Evolutionary conservation across 176 grass and related monocot species (phyloP), one percentile per base, ranked within the genome.

Genomic region (Lolium perenne): DNA sequence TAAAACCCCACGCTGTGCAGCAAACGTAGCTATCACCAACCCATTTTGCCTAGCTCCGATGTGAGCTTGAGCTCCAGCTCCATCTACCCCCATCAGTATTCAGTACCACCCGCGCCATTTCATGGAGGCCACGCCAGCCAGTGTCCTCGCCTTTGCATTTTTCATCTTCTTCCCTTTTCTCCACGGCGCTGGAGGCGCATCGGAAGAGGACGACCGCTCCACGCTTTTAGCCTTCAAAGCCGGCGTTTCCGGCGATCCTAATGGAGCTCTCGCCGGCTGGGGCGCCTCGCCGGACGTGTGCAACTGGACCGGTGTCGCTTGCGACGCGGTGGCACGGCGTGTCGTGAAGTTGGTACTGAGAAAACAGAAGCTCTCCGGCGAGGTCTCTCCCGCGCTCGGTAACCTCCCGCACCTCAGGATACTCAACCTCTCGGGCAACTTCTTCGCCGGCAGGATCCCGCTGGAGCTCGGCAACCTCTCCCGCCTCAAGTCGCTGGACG

Each of bases 291-390:
- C 7, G 0, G 59, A 89, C n/a, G 70, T 84, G 40, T 99, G 97
- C 88, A 88, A 91, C 47, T 99, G 97, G 97, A 94, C 90, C 5
- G 94, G 97, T 7, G 56, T 99, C 23, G 81, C 63, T 1, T 99
- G 97, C 76, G 74, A 91, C 87, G 20, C 11, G n/a, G 43, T 38
- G 13, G 26, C 61, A 15, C 26, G 56, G 26, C 92, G 76, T 8
- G 94, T 96, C 23, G 86, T 86, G 65, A 84, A 83, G 68, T 17
- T 99, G 81, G 26, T 58, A 2, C 92, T 99, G 5, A 50, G 70
- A 3, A 73, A 78, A 1, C 43, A 66, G 3, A 84, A 32, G 23
- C 97, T 99, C 86, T 51, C 89, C 21, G 97, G 97, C 2, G 81
- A 71, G 56, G 83, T 99, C 51, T 87, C 88, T 9, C 84, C 82